Percentiles rank a stretch among this genome's conserved stretches.
phyloP scores from a whole-genome alignment of 2,329 filamentous ascomycete genomes.

The Pseudogymnoascus sp. region DNA sequence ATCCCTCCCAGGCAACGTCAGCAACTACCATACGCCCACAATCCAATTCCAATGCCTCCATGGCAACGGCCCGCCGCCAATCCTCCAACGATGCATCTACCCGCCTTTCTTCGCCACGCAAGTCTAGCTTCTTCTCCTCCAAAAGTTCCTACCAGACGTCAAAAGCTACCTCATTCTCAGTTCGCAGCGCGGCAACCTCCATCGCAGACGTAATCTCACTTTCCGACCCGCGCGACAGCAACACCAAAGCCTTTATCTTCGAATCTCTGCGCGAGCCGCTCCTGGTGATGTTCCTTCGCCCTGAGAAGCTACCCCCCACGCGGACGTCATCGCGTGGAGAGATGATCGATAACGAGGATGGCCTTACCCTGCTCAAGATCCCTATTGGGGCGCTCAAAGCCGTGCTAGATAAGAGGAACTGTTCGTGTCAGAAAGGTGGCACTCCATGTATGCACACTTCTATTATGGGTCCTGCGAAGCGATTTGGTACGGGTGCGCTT shows the following conservation, averaged over 20 bases:
- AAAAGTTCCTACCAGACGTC: not conserved
- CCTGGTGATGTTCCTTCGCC: conserved; percentile 6
- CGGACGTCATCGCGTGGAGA: not conserved
- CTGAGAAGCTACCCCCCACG: not conserved
- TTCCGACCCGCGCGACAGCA: not conserved
- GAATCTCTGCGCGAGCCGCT: conserved; percentile 2
- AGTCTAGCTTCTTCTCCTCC: not conserved
- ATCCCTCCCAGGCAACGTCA: not conserved
- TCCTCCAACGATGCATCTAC: not conserved
- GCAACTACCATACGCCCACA: not conserved
- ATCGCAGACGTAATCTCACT: not conserved
- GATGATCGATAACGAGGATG: not conserved
- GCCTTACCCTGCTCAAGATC: not conserved
- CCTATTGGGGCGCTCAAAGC: not conserved
- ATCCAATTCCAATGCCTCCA: not conserved
- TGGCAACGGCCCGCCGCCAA: not conserved
- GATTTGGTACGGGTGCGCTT: not conserved
- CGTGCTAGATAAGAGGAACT: not conserved
- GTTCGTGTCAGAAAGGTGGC: not conserved
- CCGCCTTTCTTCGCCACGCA: not conserved
- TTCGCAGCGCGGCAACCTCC: not conserved
- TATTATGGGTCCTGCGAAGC: not conserved
- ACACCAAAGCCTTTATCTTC: conserved; percentile 7
- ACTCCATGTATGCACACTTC: not conserved
- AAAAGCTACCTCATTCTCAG: not conserved